Evolutionary conservation across 495 filamentous ascomycete genomes (phyloP).

Genomic region (Sabuloglossum arenarium): DNA sequence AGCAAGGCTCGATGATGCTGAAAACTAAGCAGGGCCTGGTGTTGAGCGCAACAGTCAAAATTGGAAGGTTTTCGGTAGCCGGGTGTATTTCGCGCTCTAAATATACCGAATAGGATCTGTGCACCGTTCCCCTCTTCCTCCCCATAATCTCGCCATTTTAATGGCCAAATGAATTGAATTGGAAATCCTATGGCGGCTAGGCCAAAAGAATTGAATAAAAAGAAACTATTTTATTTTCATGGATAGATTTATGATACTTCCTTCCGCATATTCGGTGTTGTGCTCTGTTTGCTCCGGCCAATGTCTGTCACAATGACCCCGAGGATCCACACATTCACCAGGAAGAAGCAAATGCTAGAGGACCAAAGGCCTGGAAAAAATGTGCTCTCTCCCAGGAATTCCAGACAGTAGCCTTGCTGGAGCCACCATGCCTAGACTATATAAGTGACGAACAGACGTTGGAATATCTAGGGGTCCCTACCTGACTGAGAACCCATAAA

Average conservation of each 20-base stretch:
- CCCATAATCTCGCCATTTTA: no score
- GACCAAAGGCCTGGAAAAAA: constrained; percentile 72
- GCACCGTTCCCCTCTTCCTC: no score
- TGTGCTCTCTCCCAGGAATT: constrained; percentile 69
- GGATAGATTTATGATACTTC: background rate
- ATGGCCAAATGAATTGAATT: no score
- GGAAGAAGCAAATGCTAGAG: constrained; percentile 57
- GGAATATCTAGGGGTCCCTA: constrained; percentile 12
- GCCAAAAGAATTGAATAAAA: background rate
- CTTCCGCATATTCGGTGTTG: background rate
- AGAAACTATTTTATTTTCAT: background rate
- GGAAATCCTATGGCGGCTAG: no score
- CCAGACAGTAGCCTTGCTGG: constrained; percentile 68
- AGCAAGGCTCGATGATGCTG: no score
- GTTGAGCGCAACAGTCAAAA: no score
- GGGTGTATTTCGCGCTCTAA: no score
- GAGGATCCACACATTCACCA: constrained; percentile 70
- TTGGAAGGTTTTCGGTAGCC: no score
- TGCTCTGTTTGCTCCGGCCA: background rate
- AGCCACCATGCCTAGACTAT: constrained; percentile 55
- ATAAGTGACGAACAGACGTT: background rate
- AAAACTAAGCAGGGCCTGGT: no score
- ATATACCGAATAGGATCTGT: no score
- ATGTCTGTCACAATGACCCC: constrained; percentile 54
- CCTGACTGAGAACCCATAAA: constrained; percentile 54